These are phyloP conservation scores for Fraxinus dipetala DNA, from an alignment of 305 asterid species.

Conservation along the genomic window DNA sequence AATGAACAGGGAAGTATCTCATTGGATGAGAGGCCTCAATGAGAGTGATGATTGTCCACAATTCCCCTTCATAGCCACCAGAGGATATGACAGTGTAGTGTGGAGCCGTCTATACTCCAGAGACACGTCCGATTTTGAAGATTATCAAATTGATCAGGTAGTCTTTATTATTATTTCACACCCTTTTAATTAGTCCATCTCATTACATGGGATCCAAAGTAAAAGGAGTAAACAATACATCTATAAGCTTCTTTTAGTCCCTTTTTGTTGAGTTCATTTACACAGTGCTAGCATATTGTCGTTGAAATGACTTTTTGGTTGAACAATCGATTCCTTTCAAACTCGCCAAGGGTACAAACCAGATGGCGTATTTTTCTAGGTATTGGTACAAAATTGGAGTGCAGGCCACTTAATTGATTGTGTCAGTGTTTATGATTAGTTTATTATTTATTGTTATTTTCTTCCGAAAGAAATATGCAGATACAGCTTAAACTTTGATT, in stretches of 20 bases:
- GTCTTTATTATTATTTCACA: background rate
- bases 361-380: background rate
- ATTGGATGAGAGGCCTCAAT: slow-evolving; percentile 78
- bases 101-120: slow-evolving; percentile 94
- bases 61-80: slow-evolving; percentile 77
- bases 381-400: background rate
- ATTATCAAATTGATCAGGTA: slow-evolving; percentile 71
- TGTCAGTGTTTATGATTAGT: background rate
- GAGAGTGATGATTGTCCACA: slow-evolving; percentile 41
- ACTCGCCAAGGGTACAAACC: background rate
- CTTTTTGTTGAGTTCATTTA: background rate
- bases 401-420: background rate
- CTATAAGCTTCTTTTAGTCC: background rate
- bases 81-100: slow-evolving; percentile 92
- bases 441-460: slow-evolving; percentile 3
- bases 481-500: slow-evolving; percentile 15
- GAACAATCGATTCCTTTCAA: background rate
- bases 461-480: background rate
- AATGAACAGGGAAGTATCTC: slow-evolving; percentile 76
- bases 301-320: background rate
- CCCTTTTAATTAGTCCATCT: background rate
- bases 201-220: background rate
- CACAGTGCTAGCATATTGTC: background rate
- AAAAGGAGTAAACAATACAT: background rate
- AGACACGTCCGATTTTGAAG: slow-evolving; percentile 55